These are phyloP conservation scores for Colletotrichum navitas DNA, from an alignment of 2,329 filamentous ascomycete genomes.

Conservation along the genomic window DNA sequence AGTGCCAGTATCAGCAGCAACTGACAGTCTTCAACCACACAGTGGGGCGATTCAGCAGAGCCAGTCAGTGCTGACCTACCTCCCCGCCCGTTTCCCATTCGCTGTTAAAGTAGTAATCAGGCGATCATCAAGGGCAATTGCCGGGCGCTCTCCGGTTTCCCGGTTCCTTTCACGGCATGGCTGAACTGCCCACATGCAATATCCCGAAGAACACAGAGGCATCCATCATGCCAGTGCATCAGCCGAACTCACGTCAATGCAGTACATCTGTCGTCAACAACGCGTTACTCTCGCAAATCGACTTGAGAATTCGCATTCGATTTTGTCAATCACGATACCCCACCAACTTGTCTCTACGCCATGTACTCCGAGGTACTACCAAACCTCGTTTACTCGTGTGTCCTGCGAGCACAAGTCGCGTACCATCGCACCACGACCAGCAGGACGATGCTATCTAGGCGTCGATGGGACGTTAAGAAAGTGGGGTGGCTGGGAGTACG, in stretches of 20 bases:
- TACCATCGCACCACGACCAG: slow-evolving; percentile 1
- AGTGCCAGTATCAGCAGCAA: not conserved
- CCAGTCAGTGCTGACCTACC: slow-evolving; percentile 25
- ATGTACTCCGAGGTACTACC: not conserved
- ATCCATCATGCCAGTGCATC: not conserved
- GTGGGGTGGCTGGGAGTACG: not conserved
- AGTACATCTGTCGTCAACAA: not conserved
- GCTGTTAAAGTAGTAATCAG: not conserved
- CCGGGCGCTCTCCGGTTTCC: slow-evolving; percentile 26
- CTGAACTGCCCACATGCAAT: not conserved
- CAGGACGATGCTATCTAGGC: slow-evolving; percentile 6
- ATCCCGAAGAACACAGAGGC: not conserved
- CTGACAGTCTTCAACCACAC: slow-evolving; percentile 1
- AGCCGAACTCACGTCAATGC: not conserved
- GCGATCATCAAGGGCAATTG: slow-evolving; percentile 7
- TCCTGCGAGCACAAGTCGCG: slow-evolving; percentile 16
- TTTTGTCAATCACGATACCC: not conserved
- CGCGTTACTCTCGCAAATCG: not conserved
- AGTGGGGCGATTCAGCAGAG: not conserved
- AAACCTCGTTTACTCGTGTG: not conserved
- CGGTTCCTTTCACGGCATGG: slow-evolving; percentile 21
- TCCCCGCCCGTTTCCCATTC: not conserved
- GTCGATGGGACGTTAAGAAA: slow-evolving; percentile 1
- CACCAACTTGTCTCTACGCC: not conserved
- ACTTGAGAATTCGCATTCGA: not conserved